phyloP scores from a whole-genome alignment of 2,329 filamentous ascomycete species.

The Chrysoporthe puriensis region DNA sequence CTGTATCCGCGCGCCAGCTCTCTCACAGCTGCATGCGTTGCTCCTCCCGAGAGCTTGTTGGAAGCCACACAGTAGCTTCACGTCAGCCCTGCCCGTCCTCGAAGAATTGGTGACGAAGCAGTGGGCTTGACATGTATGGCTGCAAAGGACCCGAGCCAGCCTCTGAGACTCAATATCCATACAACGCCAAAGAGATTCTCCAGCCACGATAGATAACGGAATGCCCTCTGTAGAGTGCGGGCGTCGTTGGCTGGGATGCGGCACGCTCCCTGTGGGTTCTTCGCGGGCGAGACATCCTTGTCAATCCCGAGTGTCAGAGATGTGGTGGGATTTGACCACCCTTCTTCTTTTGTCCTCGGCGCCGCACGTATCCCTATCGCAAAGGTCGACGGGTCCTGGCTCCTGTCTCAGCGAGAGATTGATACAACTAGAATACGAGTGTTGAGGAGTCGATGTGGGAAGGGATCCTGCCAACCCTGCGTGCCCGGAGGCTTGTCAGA shows the following conservation, averaged over 20 bases:
- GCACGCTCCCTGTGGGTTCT: slow-evolving; percentile 22
- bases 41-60: slow-evolving; percentile 15
- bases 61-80: slow-evolving; percentile 14
- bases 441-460: background rate
- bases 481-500: background rate
- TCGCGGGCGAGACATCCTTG: slow-evolving; percentile 22
- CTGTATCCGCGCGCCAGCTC: slow-evolving; percentile 24
- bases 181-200: background rate
- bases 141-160: background rate
- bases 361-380: background rate
- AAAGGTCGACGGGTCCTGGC: background rate
- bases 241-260: slow-evolving; percentile 4
- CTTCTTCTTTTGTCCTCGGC: slow-evolving; percentile 9
- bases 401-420: slow-evolving; percentile 7
- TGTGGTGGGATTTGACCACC: slow-evolving; percentile 24
- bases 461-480: background rate
- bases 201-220: background rate
- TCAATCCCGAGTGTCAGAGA: slow-evolving; percentile 25
- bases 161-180: background rate
- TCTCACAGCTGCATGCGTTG: slow-evolving; percentile 15
- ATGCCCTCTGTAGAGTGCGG: background rate
- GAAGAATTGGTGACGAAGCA: background rate
- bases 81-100: slow-evolving; percentile 25
- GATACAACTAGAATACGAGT: slow-evolving; percentile 2
- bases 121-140: background rate